Evolutionary conservation across 192 early-diverging fungal species (phyloP).

Genomic region (Kickxella alabastrina): DNA sequence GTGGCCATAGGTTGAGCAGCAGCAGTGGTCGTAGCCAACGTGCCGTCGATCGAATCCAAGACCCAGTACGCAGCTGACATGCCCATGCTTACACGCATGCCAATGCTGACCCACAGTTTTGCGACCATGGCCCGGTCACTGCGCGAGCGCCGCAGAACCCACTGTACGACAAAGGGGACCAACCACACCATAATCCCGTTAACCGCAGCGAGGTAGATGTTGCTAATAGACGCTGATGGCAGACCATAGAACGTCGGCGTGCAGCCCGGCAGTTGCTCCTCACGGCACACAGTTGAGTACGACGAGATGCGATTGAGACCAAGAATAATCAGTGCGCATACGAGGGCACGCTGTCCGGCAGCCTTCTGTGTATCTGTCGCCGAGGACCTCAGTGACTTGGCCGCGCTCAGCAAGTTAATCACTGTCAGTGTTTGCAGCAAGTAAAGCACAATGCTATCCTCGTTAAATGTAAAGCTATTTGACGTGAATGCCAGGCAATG

Average conservation of each 20-base stretch:
- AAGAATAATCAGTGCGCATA: constrained; percentile 52
- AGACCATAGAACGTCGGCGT: constrained; percentile 74
- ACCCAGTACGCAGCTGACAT: constrained; percentile 56
- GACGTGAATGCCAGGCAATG: constrained; percentile 72
- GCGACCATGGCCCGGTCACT: constrained; percentile 54
- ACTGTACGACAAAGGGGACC: constrained; percentile 36
- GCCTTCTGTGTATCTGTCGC: constrained; percentile 12
- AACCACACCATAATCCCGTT: constrained; percentile 35
- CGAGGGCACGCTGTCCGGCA: constrained; percentile 36
- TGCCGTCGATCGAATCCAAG: constrained; percentile 47
- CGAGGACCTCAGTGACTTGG: background rate
- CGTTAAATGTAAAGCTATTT: constrained; percentile 87
- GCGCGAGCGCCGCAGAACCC: constrained; percentile 48
- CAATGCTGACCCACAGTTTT: constrained; percentile 53
- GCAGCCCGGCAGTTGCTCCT: constrained; percentile 81
- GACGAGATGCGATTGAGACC: constrained; percentile 55
- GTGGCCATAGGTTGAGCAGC: background rate
- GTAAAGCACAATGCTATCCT: constrained; percentile 71
- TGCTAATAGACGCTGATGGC: constrained; percentile 33
- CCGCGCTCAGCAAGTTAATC: constrained; percentile 23
- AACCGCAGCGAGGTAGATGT: constrained; percentile 13
- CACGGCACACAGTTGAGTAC: constrained; percentile 76
- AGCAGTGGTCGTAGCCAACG: background rate
- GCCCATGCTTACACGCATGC: constrained; percentile 55
- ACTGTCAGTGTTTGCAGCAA: constrained; percentile 65